Evolutionary conservation across 1,284 basidiomycete species (phyloP).

Genomic region (Trichosporon faecale): DNA sequence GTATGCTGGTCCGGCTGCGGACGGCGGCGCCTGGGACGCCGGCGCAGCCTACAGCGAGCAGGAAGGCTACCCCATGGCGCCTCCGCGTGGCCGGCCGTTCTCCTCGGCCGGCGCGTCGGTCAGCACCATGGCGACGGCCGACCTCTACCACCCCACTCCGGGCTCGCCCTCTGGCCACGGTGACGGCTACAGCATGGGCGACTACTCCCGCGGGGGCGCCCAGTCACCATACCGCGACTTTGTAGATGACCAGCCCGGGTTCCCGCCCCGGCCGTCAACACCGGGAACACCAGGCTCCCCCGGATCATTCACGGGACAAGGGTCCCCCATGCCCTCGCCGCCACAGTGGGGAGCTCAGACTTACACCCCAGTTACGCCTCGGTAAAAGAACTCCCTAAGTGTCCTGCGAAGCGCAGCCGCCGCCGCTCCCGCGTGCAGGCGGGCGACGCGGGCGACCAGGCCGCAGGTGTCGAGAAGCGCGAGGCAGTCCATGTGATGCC

Average conservation of each 20-base stretch:
- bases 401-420: conserved; percentile 8
- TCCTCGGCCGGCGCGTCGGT: conserved; percentile 30
- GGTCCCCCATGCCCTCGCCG: neutral
- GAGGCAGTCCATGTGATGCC: neutral
- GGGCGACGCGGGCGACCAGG: neutral
- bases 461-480: neutral
- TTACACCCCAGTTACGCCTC: conserved; percentile 18
- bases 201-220: conserved; percentile 23
- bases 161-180: conserved; percentile 22
- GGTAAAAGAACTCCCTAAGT: conserved; percentile 6
- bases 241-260: conserved; percentile 1
- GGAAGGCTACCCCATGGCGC: conserved; percentile 29
- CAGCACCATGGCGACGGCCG: conserved; percentile 46
- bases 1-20: conserved; percentile 26
- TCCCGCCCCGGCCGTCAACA: neutral
- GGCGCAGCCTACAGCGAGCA: conserved; percentile 37
- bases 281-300: neutral
- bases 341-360: conserved; percentile 9
- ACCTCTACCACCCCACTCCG: conserved; percentile 27
- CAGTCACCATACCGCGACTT: conserved; percentile 22
- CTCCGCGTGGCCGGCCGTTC: conserved; percentile 27
- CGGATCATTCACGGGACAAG: conserved; percentile 3
- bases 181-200: conserved; percentile 25
- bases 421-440: neutral
- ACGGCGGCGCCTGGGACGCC: conserved; percentile 28